Conservation (phyloP, 108 stramenopile species). For the Epipyxis sp. region DNA sequence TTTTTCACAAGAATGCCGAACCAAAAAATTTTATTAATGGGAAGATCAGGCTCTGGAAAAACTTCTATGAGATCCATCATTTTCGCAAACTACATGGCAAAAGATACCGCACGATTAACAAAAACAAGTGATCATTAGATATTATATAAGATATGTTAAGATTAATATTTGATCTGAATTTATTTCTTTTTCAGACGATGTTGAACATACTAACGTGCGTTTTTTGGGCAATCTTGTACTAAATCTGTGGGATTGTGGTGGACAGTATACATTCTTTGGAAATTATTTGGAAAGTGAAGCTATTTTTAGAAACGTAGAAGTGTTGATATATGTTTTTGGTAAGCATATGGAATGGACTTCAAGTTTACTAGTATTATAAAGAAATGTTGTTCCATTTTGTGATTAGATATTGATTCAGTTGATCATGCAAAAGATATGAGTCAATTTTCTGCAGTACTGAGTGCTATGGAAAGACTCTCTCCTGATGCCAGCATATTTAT, state of each 20-base stretch:
- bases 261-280: conserved; percentile 92
- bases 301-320: conserved; percentile 91
- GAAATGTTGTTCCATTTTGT: conserved; percentile 32
- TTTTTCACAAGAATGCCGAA: conserved; percentile 57
- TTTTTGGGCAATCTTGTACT: conserved; percentile 95
- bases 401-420: conserved; percentile 73
- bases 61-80: conserved; percentile 95
- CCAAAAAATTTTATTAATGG: conserved; percentile 95
- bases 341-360: conserved; percentile 52
- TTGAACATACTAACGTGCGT: conserved; percentile 94
- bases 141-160: background rate
- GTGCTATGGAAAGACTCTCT: conserved; percentile 87
- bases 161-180: too few species aligned
- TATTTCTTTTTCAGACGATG: conserved; percentile 70
- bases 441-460: conserved; percentile 55
- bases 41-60: conserved; percentile 92
- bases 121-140: conserved; percentile 60
- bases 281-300: conserved; percentile 96
- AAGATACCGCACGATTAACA: conserved; percentile 87
- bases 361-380: background rate
- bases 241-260: conserved; percentile 99
- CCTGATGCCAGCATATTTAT: conserved; percentile 94
- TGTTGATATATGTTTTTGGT: conserved; percentile 98
- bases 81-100: conserved; percentile 96
- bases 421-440: conserved; percentile 60